Percentiles rank a stretch among this genome's conserved stretches.
These are phyloP conservation scores for Ormosia semicastrata DNA, from an alignment of 306 rosid species.

Conservation along the genomic window DNA sequence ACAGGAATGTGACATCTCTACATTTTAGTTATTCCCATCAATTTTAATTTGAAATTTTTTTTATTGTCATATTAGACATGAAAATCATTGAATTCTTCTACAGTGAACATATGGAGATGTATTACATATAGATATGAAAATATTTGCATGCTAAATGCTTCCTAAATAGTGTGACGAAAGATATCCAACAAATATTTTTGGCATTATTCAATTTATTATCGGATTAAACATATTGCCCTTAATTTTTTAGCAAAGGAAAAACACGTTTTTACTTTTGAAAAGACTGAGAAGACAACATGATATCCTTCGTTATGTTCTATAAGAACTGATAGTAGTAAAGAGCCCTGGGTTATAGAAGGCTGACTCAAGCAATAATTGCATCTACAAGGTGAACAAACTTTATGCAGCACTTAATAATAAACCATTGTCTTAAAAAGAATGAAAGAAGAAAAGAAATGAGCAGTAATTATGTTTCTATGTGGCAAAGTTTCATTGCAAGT, in stretches of 20 bases:
- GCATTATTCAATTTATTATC: background rate
- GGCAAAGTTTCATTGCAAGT: background rate
- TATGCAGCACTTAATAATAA: background rate
- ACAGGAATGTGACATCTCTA: background rate
- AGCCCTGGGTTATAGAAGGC: background rate
- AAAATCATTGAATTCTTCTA: background rate
- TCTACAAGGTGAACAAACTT: background rate
- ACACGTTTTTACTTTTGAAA: background rate
- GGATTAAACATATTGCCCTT: background rate
- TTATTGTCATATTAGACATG: background rate
- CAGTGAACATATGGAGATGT: background rate
- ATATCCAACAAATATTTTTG: background rate
- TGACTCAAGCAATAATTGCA: background rate
- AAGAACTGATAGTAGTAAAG: background rate
- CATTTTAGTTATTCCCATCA: too few relatives aligned
- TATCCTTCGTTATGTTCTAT: background rate
- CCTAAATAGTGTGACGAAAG: background rate
- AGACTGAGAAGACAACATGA: background rate
- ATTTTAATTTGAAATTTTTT: too few relatives aligned
- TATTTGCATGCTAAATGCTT: background rate
- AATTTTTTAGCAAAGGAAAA: background rate
- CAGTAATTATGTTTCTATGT: background rate
- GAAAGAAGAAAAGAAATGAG: background rate
- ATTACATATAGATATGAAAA: background rate
- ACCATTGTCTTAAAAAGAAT: slow-evolving; percentile 11